These are phyloP conservation scores for Collybia mongolica DNA, from an alignment of 768 basidiomycete species.

Conservation along the genomic window DNA sequence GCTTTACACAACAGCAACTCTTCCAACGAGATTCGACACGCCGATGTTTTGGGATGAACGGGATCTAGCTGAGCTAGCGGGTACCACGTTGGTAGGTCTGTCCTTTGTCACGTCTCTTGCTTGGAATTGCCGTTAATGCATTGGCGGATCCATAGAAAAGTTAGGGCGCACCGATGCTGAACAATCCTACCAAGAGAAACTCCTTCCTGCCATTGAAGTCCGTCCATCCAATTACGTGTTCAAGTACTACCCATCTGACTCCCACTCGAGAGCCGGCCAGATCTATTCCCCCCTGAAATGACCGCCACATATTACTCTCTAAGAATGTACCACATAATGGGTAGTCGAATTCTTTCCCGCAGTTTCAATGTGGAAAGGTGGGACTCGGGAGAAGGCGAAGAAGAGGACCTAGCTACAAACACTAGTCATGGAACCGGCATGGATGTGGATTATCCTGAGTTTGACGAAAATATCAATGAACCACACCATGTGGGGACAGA, in stretches of 20 bases:
- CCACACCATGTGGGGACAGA: constrained; percentile 14
- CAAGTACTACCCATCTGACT: constrained; percentile 1
- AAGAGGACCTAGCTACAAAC: constrained; percentile 22
- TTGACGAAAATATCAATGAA: constrained; percentile 15
- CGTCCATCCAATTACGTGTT: constrained; percentile 11
- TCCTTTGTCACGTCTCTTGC: constrained; percentile 17
- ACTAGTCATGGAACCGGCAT: constrained; percentile 36
- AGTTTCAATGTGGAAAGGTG: constrained; percentile 83
- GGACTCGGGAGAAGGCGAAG: constrained; percentile 35
- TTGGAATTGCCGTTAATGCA: constrained; percentile 2
- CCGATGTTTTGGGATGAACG: constrained; percentile 91
- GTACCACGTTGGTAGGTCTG: constrained; percentile 85
- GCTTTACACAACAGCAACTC: constrained; percentile 40
- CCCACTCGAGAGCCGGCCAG: constrained; percentile 53
- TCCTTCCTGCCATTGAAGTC: constrained; percentile 74
- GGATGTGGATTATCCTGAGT: constrained; percentile 36
- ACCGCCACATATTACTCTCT: constrained; percentile 57
- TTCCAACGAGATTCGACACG: constrained; percentile 78
- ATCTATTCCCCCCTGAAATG: constrained; percentile 63
- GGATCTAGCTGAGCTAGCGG: constrained; percentile 73
- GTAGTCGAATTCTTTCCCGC: constrained; percentile 88
- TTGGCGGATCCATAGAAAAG: constrained; percentile 53
- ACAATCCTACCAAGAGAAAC: constrained; percentile 59
- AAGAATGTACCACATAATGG: constrained; percentile 81
- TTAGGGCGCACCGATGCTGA: constrained; percentile 85